Conservation (phyloP, 2,329 filamentous ascomycete species). For the Peltaster fructicola region DNA sequence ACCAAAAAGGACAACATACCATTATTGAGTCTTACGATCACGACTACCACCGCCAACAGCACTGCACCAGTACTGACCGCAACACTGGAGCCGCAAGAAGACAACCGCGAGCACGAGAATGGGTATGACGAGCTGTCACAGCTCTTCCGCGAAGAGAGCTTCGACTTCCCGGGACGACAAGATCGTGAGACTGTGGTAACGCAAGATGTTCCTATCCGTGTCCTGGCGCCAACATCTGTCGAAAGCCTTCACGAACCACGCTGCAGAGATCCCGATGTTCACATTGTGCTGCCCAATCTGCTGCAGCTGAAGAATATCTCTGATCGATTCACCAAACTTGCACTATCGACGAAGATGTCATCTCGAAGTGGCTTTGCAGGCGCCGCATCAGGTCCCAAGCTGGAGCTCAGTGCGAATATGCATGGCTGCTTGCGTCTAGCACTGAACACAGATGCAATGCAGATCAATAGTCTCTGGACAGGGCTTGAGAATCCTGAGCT, state of each 20-base stretch:
- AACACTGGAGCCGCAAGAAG: slow-evolving; percentile 6
- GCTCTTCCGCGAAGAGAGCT: slow-evolving; percentile 12
- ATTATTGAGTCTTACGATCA: slow-evolving; percentile 76
- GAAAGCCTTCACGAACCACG: slow-evolving; percentile 85
- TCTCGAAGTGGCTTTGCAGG: slow-evolving; percentile 19
- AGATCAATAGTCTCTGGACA: slow-evolving; percentile 72
- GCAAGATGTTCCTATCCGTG: slow-evolving; percentile 88
- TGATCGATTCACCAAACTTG: slow-evolving; percentile 84
- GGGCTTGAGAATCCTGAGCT: slow-evolving; percentile 75
- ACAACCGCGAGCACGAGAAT: slow-evolving; percentile 5
- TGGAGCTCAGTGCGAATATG: slow-evolving; percentile 88
- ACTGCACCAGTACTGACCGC: slow-evolving; percentile 21
- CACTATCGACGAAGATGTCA: slow-evolving; percentile 26
- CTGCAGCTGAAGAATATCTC: slow-evolving; percentile 85
- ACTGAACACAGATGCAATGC: slow-evolving; percentile 66
- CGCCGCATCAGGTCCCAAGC: slow-evolving; percentile 34
- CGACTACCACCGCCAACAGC: slow-evolving; percentile 48
- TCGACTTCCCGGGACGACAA: slow-evolving; percentile 33
- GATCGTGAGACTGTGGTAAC: slow-evolving; percentile 85
- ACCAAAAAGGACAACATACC: slow-evolving; percentile 85
- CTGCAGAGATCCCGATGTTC: slow-evolving; percentile 79
- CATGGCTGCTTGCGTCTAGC: slow-evolving; percentile 68
- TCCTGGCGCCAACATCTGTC: slow-evolving; percentile 68
- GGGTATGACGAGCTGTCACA: too few species aligned
- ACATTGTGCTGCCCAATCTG: slow-evolving; percentile 76